Conservation (phyloP, 73 alveolate genomes). For the Effrenium voratum region DNA sequence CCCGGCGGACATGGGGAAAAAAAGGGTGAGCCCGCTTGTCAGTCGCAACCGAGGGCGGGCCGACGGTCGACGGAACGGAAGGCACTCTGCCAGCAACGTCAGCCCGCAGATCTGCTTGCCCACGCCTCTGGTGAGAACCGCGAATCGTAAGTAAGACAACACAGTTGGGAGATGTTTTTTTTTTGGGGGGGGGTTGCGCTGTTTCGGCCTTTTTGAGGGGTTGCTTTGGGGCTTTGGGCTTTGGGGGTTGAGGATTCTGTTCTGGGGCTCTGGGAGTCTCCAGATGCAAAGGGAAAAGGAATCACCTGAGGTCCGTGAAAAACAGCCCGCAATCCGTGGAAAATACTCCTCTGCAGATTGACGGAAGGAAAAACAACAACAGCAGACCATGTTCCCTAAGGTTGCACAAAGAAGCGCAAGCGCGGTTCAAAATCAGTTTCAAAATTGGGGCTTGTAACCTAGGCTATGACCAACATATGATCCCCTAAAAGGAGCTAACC, state of each 20-base stretch:
- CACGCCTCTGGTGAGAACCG: background rate
- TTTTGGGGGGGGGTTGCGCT: background rate
- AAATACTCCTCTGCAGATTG: too few species aligned
- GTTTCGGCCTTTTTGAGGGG: background rate
- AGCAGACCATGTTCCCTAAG: too few species aligned
- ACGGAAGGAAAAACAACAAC: too few species aligned
- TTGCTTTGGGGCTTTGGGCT: background rate
- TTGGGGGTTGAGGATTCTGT: background rate
- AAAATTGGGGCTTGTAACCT: too few species aligned
- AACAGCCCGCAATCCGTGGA: too few species aligned
- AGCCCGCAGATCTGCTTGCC: conserved; percentile 23
- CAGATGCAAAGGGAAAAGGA: too few species aligned
- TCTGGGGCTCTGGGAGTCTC: too few species aligned
- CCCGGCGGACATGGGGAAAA: background rate
- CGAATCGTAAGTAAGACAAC: too few species aligned
- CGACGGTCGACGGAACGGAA: background rate
- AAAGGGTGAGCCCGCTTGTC: background rate
- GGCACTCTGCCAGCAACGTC: background rate
- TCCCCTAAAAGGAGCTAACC: background rate
- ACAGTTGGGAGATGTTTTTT: too few species aligned
- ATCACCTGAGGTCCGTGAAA: too few species aligned
- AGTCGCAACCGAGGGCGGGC: background rate
- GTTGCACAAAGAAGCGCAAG: too few species aligned
- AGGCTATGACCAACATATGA: background rate
- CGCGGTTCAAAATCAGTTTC: too few species aligned